Conservation (phyloP, 1,139 yeast genomes). For the Yamadazyma membranifaciens region DNA sequence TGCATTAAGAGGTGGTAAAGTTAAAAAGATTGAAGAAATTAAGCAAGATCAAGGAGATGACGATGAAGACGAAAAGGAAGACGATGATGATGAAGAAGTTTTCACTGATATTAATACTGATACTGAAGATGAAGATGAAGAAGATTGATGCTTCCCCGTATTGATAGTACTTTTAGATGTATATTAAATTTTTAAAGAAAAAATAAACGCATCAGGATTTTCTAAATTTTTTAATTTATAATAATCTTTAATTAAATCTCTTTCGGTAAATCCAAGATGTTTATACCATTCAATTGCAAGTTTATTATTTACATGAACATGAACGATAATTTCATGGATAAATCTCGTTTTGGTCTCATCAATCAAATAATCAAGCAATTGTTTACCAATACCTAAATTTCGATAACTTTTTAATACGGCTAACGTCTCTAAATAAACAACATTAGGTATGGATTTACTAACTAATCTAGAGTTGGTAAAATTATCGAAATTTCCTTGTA, state of each 20-base stretch:
- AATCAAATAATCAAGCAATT: constrained; percentile 53
- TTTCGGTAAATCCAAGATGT: constrained; percentile 48
- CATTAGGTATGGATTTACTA: constrained; percentile 43
- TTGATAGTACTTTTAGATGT: not conserved
- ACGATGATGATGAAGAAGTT: constrained; percentile 34
- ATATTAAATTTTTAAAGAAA: constrained; percentile 19
- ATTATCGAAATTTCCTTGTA: constrained; percentile 24
- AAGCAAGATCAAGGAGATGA: constrained; percentile 17
- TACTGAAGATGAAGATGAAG: constrained; percentile 52
- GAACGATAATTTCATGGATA: constrained; percentile 58
- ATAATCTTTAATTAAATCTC: constrained; percentile 43
- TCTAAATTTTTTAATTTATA: constrained; percentile 49
- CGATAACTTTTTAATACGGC: constrained; percentile 66
- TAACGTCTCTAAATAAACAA: constrained; percentile 63
- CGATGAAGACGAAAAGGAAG: constrained; percentile 36
- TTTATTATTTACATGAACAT: constrained; percentile 51
- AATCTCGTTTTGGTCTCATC: constrained; percentile 51
- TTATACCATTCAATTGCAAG: constrained; percentile 56
- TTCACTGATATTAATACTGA: constrained; percentile 52
- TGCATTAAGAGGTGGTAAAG: constrained; percentile 54
- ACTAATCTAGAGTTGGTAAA: constrained; percentile 21
- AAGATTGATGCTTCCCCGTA: not conserved
- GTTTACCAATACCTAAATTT: constrained; percentile 59
- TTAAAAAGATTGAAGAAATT: constrained; percentile 31
- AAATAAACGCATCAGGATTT: constrained; percentile 45